Base-by-base conservation (phyloP, 2,329 filamentous ascomycete species). In the Periconia sp. region DNA sequence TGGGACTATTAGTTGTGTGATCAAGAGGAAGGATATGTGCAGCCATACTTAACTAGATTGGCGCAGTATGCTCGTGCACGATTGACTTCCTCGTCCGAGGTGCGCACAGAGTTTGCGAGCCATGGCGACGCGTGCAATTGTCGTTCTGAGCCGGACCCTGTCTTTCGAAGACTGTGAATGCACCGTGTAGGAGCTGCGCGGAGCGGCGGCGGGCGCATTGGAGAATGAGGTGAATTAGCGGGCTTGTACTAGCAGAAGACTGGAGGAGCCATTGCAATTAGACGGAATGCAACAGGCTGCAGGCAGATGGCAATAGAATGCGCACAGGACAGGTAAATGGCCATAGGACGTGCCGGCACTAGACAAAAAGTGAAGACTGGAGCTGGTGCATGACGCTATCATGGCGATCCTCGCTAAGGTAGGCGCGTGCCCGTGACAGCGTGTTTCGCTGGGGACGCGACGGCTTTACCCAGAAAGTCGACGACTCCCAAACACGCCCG, bases 1-100 rank as follows among this genome's bases (percentile, higher is more conserved):
- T 56, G 5, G 10, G 15, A 12, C 7, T 4, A 32, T 56, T 21
- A 49, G 46, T 18, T 18, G 21, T 33, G 33, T 5, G 56, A 74
- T 10, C 73, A 73, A 55, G 15, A 35, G 46, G 46, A 45, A 35
- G 25, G 5, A 21, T 19, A 36, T 32, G 19, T 21, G 22, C n/a
- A n/a, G n/a, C 38, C 57, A 37, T 72, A 82, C 80, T 72, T 72
- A 43, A 86, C 71, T 29, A 85, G 73, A 52, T 78, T 73, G n/a
- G 78, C 66, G 61, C 83, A 86, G 63, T 85, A 85, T 50, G 68
- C 70, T 44, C 78, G 73, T 9, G 83, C 81, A 34, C 77, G 73
- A 52, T 77, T 66, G 29, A 84, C 68, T 29, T 84, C 81, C 33
- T 69, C 68, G 38, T 69, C 62, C n/a, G 73, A 62, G 4, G 59